Evolutionary conservation across 2,329 filamentous ascomycete genomes (phyloP).

Genomic region (Exophiala sp.): DNA sequence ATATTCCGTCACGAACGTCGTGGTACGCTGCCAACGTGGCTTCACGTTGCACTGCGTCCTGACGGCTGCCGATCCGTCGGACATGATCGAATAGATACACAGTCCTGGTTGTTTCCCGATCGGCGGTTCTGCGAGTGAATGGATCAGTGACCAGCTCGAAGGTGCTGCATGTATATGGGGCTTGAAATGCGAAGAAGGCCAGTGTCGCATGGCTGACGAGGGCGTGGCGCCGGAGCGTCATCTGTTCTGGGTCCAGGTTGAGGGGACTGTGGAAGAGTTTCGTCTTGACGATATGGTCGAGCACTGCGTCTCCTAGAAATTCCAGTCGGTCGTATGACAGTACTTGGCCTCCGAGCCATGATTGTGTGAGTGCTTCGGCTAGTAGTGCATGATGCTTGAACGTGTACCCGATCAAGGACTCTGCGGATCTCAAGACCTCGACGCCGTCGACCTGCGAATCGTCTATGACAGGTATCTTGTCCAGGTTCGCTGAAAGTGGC

Average conservation of each 20-base stretch:
- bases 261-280: constrained; percentile 42
- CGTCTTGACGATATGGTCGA: constrained; percentile 69
- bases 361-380: constrained; percentile 72
- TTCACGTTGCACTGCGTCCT: constrained; percentile 4
- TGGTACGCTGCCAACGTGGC: constrained; percentile 36
- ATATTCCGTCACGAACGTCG: constrained; percentile 46
- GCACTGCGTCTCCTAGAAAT: constrained; percentile 77
- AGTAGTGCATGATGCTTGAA: constrained; percentile 66
- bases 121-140: constrained; percentile 29
- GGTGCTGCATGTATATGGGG: constrained; percentile 3
- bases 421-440: constrained; percentile 38
- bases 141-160: constrained; percentile 19
- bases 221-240: constrained; percentile 71
- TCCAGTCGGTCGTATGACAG: constrained; percentile 66
- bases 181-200: constrained; percentile 53
- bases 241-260: constrained; percentile 48
- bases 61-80: constrained; percentile 5
- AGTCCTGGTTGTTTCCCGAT: constrained; percentile 28
- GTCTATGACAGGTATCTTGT: not conserved
- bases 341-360: constrained; percentile 7
- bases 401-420: constrained; percentile 62
- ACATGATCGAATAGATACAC: constrained; percentile 22
- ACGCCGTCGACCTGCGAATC: not conserved
- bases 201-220: constrained; percentile 77
- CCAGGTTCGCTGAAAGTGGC: constrained; percentile 38